Percentiles rank a stretch among this genome's conserved stretches.
Conservation (phyloP, 495 filamentous ascomycete genomes). For the Niebla homalea region DNA sequence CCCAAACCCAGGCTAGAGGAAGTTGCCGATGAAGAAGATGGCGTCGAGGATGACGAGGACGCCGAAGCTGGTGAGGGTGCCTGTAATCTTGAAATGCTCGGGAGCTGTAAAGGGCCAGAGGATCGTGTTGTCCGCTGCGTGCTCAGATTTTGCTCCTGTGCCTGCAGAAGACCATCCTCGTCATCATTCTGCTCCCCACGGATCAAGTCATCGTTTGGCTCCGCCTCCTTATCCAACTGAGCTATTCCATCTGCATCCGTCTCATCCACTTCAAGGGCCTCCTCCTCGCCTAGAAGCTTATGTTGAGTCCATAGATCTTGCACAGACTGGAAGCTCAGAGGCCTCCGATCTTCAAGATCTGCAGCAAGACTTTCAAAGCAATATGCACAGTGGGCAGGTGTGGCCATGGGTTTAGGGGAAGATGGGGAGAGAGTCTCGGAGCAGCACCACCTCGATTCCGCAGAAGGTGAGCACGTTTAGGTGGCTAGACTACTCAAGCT, state of each 20-base stretch:
- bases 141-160: conserved; percentile 2
- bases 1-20: conserved; percentile 30
- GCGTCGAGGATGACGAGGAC: conserved; percentile 15
- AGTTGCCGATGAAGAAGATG: conserved; percentile 23
- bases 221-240: conserved; percentile 7
- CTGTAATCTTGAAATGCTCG: conserved; percentile 20
- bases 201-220: neutral
- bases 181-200: conserved; percentile 15
- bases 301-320: conserved; percentile 58
- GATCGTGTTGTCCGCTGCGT: neutral
- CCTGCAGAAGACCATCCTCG: conserved; percentile 3
- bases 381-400: conserved; percentile 68
- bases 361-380: conserved; percentile 78
- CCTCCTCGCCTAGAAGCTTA: conserved; percentile 24
- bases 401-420: conserved; percentile 48
- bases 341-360: conserved; percentile 45
- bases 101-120: conserved; percentile 17
- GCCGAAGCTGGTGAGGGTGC: conserved; percentile 22
- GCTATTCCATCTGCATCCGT: conserved; percentile 6
- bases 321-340: conserved; percentile 47
- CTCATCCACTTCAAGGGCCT: conserved; percentile 23
- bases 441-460: too few relatives aligned
- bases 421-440: too few relatives aligned
- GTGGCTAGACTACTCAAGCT: too few relatives aligned
- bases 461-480: too few relatives aligned